phyloP scores from a whole-genome alignment of 31 red algal species.

The Asparagopsis taxiformis region DNA sequence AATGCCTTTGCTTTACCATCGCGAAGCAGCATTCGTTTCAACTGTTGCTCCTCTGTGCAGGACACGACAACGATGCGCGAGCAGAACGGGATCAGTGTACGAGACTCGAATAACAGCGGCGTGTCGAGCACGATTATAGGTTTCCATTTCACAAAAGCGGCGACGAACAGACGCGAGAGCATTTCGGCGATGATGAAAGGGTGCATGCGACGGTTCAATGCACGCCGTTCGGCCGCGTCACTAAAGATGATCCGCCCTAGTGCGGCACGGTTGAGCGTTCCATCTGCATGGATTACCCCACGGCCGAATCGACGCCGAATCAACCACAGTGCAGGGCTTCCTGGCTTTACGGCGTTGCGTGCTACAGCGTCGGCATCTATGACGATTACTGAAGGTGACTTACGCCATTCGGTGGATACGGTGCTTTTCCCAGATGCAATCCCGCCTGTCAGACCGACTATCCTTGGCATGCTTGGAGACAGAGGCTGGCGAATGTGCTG shows the following conservation, averaged over 20 bases:
- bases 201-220: conserved; percentile 71
- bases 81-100: conserved; percentile 56
- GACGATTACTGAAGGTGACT: conserved; percentile 18
- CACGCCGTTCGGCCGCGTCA: conserved; percentile 30
- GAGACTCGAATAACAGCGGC: conserved; percentile 86
- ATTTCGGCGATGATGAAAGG: conserved; percentile 81
- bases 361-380: conserved; percentile 93
- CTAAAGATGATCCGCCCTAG: conserved; percentile 76
- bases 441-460: conserved; percentile 87
- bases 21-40: conserved; percentile 44
- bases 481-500: too few relatives aligned
- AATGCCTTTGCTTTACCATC: conserved; percentile 25
- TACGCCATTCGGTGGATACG: conserved; percentile 51
- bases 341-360: conserved; percentile 73
- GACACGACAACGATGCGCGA: conserved; percentile 60
- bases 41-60: conserved; percentile 55
- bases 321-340: conserved; percentile 26
- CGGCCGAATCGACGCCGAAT: conserved; percentile 58
- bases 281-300: conserved; percentile 36
- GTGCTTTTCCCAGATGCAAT: conserved; percentile 93
- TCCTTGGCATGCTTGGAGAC: conserved; percentile 37
- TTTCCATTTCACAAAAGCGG: conserved; percentile 27
- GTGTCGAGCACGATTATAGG: conserved; percentile 80
- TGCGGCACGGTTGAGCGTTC: conserved; percentile 65
- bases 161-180: conserved; percentile 42